Base-by-base conservation (phyloP, 2,329 filamentous ascomycete genomes). In the Cladosporium sp. region DNA sequence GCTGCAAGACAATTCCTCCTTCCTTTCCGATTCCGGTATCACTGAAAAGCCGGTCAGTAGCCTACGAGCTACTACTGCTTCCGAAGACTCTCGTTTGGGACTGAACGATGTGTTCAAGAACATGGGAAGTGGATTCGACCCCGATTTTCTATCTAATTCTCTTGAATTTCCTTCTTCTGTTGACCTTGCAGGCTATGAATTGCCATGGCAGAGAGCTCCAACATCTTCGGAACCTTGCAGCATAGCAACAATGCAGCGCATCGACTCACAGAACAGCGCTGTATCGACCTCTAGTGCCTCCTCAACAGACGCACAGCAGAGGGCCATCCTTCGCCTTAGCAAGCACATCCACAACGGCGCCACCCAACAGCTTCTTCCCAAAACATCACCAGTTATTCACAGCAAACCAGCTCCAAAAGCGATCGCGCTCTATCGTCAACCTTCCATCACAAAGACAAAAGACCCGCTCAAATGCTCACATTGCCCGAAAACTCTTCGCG, bases 401-500 rank as follows among this genome's bases (percentile, higher is more conserved):
- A 45, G 13, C 39, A 55, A 49, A 29, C 47, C 38, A 16, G 29
- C 36, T 19, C 42, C 49, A 27, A 39, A 43, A 25, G 25, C 39
- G n/a, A 25, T 40, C 43, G 49, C 68, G 36, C 67, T 74, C 57
- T 16, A 11, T 8, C 82, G 80, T 60, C 71, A 77, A 22, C 73
- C 77, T 1, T 77, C 82, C 54, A 71, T 83, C 86, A 13, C 85
- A 85, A 20, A 80, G 80, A 59, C 83, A 86, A 39, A 40, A n/a
- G 27, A 16, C 16, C 53, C 79, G 80, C 30, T 88, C 86, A 66
- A 82, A 62, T 95, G 90, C 66, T 65, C 70, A 1, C 71, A 79
- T 52, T 95, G 89, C 70, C 77, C 78, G 45, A 79, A 87, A 46
- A 89, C 88, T 38, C 95, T 95, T 68, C 83, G 90, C 29, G 90